These are phyloP conservation scores for Lachnellula subtilissima DNA, from an alignment of 2,329 filamentous ascomycete species.

Conservation along the genomic window DNA sequence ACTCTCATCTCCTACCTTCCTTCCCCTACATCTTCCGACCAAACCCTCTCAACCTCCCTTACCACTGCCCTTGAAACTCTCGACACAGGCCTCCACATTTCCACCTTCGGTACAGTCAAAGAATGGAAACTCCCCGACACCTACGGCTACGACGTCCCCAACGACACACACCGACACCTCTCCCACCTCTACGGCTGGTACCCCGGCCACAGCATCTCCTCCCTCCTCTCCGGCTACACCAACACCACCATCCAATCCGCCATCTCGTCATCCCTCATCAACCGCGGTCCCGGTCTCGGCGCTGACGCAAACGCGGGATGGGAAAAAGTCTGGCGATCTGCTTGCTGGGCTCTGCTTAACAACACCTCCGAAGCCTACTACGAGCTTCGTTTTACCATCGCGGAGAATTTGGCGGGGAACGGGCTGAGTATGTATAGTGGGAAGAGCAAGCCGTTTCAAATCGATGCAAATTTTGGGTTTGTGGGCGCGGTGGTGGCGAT, in stretches of 20 bases:
- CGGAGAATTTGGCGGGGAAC: slow-evolving; percentile 46
- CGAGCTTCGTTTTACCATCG: slow-evolving; percentile 44
- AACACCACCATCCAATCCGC: slow-evolving; percentile 41
- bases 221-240: slow-evolving; percentile 37
- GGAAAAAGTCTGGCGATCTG: slow-evolving; percentile 54
- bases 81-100: slow-evolving; percentile 47
- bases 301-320: slow-evolving; percentile 50
- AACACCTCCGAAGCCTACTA: slow-evolving; percentile 45
- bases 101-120: slow-evolving; percentile 40
- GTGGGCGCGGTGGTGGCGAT: slow-evolving; percentile 46
- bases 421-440: slow-evolving; percentile 48
- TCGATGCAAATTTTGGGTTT: slow-evolving; percentile 54
- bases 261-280: slow-evolving; percentile 40
- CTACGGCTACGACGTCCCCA: slow-evolving; percentile 34
- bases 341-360: slow-evolving; percentile 52
- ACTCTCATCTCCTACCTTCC: background rate
- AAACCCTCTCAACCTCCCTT: slow-evolving; percentile 25
- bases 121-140: slow-evolving; percentile 44
- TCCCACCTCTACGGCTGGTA: slow-evolving; percentile 53
- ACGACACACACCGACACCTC: slow-evolving; percentile 48
- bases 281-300: slow-evolving; percentile 42
- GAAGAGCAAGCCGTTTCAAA: slow-evolving; percentile 47
- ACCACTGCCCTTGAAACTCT: slow-evolving; percentile 39
- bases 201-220: slow-evolving; percentile 47
- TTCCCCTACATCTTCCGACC: background rate